These are phyloP conservation scores for Micractinium conductrix DNA, from an alignment of 139 green algal species.

Conservation along the genomic window DNA sequence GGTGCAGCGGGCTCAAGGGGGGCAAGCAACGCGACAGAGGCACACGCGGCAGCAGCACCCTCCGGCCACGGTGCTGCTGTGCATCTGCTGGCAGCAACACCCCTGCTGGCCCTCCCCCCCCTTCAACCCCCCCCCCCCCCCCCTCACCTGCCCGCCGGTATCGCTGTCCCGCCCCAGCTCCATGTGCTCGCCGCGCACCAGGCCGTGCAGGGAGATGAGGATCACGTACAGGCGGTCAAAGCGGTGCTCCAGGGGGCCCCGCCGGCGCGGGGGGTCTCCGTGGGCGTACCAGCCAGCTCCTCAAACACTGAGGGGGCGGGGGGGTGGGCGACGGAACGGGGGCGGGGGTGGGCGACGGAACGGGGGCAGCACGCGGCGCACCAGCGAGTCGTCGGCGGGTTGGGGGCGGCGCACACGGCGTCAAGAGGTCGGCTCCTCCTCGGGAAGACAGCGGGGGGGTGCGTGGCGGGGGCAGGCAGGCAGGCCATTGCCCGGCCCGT, in stretches of 20 bases:
- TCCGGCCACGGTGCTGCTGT: too few species aligned
- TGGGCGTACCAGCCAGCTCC: conserved; percentile 32
- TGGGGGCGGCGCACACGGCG: not conserved
- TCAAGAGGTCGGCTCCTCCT: too few species aligned
- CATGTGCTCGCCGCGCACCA: conserved; percentile 88
- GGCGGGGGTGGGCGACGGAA: not conserved
- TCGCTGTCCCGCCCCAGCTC: conserved; percentile 93
- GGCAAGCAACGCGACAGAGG: not conserved
- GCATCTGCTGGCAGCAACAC: too few species aligned
- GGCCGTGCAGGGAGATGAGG: conserved; percentile 89
- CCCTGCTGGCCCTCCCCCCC: not conserved
- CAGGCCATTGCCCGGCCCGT: too few species aligned
- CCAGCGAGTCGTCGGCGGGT: too few species aligned
- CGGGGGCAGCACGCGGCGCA: too few species aligned
- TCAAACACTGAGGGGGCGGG: conserved; percentile 36
- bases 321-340: not conserved
- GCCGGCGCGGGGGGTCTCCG: conserved; percentile 24
- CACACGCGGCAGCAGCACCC: not conserved
- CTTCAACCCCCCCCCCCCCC: not conserved
- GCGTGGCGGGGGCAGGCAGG: too few species aligned
- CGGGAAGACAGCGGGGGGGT: too few species aligned
- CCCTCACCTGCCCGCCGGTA: conserved; percentile 86
- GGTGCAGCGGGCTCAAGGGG: too few species aligned
- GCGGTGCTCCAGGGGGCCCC: conserved; percentile 33
- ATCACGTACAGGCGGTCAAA: conserved; percentile 84